Percentiles rank a stretch among this genome's conserved stretches.
These are phyloP conservation scores for Tolypocladium amazonense DNA, from an alignment of 2,329 filamentous ascomycete species.

Conservation along the genomic window DNA sequence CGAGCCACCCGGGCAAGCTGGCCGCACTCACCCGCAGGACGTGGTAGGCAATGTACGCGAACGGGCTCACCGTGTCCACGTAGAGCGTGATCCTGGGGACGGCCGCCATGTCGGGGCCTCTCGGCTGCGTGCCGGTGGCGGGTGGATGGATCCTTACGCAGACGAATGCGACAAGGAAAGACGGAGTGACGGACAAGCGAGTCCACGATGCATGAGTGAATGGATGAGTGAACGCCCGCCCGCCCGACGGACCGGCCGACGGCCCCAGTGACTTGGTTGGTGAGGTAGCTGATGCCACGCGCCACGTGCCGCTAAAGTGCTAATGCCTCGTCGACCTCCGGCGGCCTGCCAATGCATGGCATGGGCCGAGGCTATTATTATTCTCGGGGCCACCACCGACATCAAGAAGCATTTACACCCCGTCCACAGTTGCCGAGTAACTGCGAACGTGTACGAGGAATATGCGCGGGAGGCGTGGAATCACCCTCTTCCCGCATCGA, in stretches of 20 bases:
- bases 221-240: neutral
- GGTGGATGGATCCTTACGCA: neutral
- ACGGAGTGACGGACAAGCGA: neutral
- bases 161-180: neutral
- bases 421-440: no score
- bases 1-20: neutral
- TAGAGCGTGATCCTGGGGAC: slow-evolving; percentile 24
- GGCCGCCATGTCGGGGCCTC: neutral
- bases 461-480: neutral
- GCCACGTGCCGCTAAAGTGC: neutral
- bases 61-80: slow-evolving; percentile 28
- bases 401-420: no score
- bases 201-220: neutral
- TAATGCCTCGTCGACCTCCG: no score
- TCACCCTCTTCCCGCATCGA: no score
- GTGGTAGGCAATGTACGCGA: slow-evolving; percentile 26
- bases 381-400: no score
- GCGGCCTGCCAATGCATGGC: no score
- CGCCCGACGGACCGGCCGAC: neutral
- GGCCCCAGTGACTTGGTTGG: neutral
- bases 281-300: neutral
- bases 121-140: neutral
- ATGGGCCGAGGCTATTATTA: no score
- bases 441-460: no score
- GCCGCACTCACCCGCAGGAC: slow-evolving; percentile 21